Evolutionary conservation across 2,329 filamentous ascomycete genomes (phyloP).

Genomic region (Mycosphaerelloides madeirae): DNA sequence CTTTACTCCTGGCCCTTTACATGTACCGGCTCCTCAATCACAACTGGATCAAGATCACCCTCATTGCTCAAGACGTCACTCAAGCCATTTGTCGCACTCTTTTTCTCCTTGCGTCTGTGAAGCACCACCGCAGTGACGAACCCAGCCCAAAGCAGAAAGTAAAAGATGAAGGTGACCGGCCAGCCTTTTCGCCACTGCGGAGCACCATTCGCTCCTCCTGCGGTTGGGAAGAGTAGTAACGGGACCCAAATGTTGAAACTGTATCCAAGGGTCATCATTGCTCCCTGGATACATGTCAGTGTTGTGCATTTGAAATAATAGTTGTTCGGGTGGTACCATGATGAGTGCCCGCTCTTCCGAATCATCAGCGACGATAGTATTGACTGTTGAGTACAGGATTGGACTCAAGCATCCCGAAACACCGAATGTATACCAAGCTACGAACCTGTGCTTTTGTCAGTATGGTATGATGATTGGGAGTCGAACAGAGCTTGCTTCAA

Average conservation of each 20-base stretch:
- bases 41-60: background rate
- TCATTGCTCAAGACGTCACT: background rate
- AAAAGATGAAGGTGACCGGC: conserved; percentile 9
- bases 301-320: too few relatives aligned
- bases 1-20: background rate
- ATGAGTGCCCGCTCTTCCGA: conserved; percentile 8
- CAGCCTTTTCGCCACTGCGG: conserved; percentile 8
- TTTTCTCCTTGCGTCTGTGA: background rate
- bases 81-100: background rate
- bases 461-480: background rate
- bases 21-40: background rate
- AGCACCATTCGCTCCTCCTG: conserved; percentile 4
- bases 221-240: conserved; percentile 5
- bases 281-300: conserved; percentile 1
- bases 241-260: conserved; percentile 10
- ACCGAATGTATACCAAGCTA: conserved; percentile 9
- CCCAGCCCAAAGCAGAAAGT: conserved; percentile 8
- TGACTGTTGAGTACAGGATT: conserved; percentile 10
- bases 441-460: conserved; percentile 2
- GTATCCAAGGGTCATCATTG: conserved; percentile 14
- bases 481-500: conserved; percentile 1
- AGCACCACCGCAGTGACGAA: conserved; percentile 8
- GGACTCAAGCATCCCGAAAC: conserved; percentile 4
- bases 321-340: too few relatives aligned
- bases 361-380: conserved; percentile 9